Base-by-base conservation (phyloP, 257 asterid species). In the Rehmannia glutinosa region DNA sequence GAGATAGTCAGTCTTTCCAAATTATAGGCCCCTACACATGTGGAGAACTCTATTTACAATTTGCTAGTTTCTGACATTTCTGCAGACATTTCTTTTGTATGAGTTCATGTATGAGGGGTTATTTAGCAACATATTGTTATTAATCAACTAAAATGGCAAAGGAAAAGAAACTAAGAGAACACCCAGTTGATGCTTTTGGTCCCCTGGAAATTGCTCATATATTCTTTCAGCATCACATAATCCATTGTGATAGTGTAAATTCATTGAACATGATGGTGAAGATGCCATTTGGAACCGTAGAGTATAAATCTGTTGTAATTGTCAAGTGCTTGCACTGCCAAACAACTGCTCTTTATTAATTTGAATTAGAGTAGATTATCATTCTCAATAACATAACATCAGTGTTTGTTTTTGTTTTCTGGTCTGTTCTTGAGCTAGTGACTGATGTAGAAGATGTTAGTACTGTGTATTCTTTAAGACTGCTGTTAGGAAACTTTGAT, bases 391-490 rank as follows among this genome's bases (percentile, higher is more conserved):
- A 57, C 49, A 32, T 30, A 4, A 45, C 4, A 23, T 33, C 23
- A 19, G 43, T 35, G 35, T 16, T 32, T 28, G 6, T 12, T 46
- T 32, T 46, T 20, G 5, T 13, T 42, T 41, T 55, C 5, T 16
- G 60, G 19, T 46, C 35, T 60, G 43, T 41, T 60, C 27, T 73
- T 62, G 70, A 27, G 66, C 60, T 45, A 35, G 39, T 19, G 53
- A 61, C 59, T 41, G 33, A 38, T 66, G 42, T 46, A 27, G 15
- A 58, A 23, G 33, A 42, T 63, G 61, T 43, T 57, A 32, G 64
- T 68, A 33, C 17, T 41, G 41, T 55, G 25, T 67, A 39, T 62
- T 52, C 56, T 7, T 45, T 68, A 39, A 46, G 39, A 35, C 67
- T 9, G n/a, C 6, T 8, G 12, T 9, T 8, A 55, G 7, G 20